Conservation (phyloP, 208 protist genomes). For the Trypanosoma lewisi region DNA sequence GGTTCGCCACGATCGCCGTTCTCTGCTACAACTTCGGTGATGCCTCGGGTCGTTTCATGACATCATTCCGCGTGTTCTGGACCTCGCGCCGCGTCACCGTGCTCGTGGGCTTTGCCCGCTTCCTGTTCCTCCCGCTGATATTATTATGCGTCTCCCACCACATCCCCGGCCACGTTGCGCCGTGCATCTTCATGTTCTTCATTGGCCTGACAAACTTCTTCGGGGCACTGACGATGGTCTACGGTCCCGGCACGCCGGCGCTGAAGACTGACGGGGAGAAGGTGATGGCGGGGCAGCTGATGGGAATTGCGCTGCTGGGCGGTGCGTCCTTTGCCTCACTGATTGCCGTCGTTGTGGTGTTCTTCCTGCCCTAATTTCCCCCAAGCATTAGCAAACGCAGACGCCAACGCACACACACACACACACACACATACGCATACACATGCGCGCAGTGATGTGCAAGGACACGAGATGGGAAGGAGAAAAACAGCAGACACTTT, state of each 20-base stretch:
- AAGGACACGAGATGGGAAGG: neutral
- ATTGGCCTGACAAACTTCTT: slow-evolving; percentile 80
- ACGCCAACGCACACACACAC: neutral
- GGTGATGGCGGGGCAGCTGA: slow-evolving; percentile 78
- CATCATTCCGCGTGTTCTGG: slow-evolving; percentile 53
- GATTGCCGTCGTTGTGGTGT: slow-evolving; percentile 63
- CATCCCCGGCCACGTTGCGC: slow-evolving; percentile 62
- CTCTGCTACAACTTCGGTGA: slow-evolving; percentile 84
- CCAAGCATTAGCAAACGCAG: no score
- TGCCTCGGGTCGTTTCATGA: slow-evolving; percentile 55
- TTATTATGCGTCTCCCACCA: slow-evolving; percentile 79
- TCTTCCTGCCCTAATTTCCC: slow-evolving; percentile 47
- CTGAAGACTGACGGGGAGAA: slow-evolving; percentile 67
- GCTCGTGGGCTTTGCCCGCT: slow-evolving; percentile 35
- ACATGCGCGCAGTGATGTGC: neutral
- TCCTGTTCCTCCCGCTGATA: slow-evolving; percentile 66
- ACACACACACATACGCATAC: no score
- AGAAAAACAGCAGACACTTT: slow-evolving; percentile 7
- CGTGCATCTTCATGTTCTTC: slow-evolving; percentile 55
- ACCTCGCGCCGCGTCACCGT: slow-evolving; percentile 44
- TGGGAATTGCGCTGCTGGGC: slow-evolving; percentile 69
- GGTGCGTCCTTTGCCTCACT: slow-evolving; percentile 57
- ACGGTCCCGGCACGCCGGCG: slow-evolving; percentile 47
- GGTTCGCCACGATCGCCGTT: slow-evolving; percentile 82
- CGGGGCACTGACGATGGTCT: slow-evolving; percentile 73